Evolutionary conservation across 2,329 filamentous ascomycete species (phyloP), one percentile per base, ranked within the genome.

Genomic region (Basipetospora chlamydospora): DNA sequence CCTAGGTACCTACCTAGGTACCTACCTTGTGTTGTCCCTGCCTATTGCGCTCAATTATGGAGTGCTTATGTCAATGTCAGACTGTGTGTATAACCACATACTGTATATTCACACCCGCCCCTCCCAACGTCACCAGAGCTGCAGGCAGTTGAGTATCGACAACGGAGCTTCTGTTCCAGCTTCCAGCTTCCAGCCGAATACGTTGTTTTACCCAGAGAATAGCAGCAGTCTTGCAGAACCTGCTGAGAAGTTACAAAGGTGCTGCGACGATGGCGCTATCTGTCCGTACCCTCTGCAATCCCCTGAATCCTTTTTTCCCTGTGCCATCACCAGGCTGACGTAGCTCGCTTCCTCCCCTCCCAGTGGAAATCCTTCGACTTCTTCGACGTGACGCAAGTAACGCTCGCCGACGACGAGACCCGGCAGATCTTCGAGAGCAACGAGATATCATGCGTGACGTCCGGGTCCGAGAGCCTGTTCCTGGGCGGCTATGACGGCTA

Each of bases 361-460:
- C 47, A 94, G 88, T 96, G 90, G 88, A 95, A 95, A 81, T 79
- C 81, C 48, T 98, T 98, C 66, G 87, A 93, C 70, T 98, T 98
- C 77, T 96, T 98, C 73, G 85, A 95, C 61, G 85, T 93, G 57
- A 77, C 77, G 55, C 79, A 82, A 55, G 77, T 95, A 57, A 76
- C 80, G 52, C 70, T 87, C 49, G 72, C 72, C 47, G 80, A 92
- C 56, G 79, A 80, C 51, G 84, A 92, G 54, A 80, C 76, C 54
- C 75, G 77, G 47, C 70, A 76, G 52, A 70, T 86, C 53, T 80
- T 92, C 63, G 80, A 87, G 57, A 80, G 82, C 70, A 74, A 72
- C 54, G 84, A 86, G 47, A 77, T 93, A 41, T 81, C 82, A 35
- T 85, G 77, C 50, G 70, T 94, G 33, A 85, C 82, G 53, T 81